Evolutionary conservation across 169 alveolate genomes (phyloP), one percentile per base, ranked within the genome.

Genomic region (Pseudocohnilembus persalinus): DNA sequence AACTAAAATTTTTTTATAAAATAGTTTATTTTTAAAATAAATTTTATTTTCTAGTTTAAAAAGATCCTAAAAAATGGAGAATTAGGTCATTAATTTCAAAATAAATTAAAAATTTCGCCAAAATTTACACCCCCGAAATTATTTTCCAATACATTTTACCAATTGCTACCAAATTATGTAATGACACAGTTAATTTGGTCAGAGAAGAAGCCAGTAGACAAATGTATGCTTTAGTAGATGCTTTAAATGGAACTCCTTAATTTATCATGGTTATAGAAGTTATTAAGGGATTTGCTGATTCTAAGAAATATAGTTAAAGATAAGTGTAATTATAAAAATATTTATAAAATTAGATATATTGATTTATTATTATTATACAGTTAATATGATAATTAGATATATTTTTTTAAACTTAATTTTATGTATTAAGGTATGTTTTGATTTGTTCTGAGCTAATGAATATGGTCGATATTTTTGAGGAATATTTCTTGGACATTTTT

Each of bases 51-150:
- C 75, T 30, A 0, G 33, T 73, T 28, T 32, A 86, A 83, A 86
- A 82, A 76, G 90, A 86, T 80, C 74, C 83, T 28, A 86, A 86
- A 49, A 86, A 86, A 64, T 86, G 90, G 90, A 86, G 90, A 86
- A 86, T 86, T 0, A 81, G 90, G 49, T 65, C 79, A 80, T 76
- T 86, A 27, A 86, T 86, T 27, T 86, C 90, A 1, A 86, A 68
- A 75, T 86, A 86, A 81, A 81, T 86, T 11, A 73, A 80, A 28
- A 34, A 80, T 32, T 24, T 86, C 16, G 81, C 83, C 29, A 74
- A 73, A 31, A 80, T 86, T 31, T 86, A 77, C 32, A 79, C 29
- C 64, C 31, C 81, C 1, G 90, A 86, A 15, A 80, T 77, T 28
- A 81, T 86, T 49, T 86, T 86, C 31, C 72, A 81, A 81, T 80